Evolutionary conservation across 305 asterid species (phyloP), one percentile per base, ranked within the genome.

Genomic region (Fraxinus velutina): DNA sequence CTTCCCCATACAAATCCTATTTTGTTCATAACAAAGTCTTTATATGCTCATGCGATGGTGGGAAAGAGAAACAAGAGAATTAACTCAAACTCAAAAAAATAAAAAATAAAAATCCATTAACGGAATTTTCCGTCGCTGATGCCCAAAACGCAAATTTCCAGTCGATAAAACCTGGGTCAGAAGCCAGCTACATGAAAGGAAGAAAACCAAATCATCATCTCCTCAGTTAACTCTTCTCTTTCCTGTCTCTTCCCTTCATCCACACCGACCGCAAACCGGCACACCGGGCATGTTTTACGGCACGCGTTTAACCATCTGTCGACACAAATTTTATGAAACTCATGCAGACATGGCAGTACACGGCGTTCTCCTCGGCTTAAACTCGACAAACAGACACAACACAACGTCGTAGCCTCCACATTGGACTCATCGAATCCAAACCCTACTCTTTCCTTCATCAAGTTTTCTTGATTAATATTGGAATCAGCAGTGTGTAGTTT

Each of bases 141-240:
- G n/a, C 33, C 4, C 72, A 62, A 62, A 22, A 9, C 32, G 44
- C 22, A 71, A 29, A 72, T 4, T 15, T 50, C 22, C 13, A 5
- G 44, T 72, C 33, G 33, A 9, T 2, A 62, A 62, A 62, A 62
- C 36, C 73, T 24, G n/a, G 17, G 7, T 92, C 89, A 91, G 80
- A 91, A 91, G 9, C 96, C 97, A 84, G 96, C 92, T 29, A 86
- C 92, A 84, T 94, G 98, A 82, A 94, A 94, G 21, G 97, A 94
- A 52, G 97, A 94, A 88, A 94, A 90, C 97, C 97, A 94, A 9
- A 89, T 89, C 55, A 88, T 84, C 95, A 93, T 90, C 77, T 93
- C 97, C 34, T 92, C 93, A 8, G 93, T 90, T 36, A 91, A 83
- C 80, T 83, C 88, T 55, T 86, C 87, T 78, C 79, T 78, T 12